Evolutionary conservation across 441 rosid genomes (phyloP), one percentile per base, ranked within the genome.

Genomic region (Manihot esculenta): DNA sequence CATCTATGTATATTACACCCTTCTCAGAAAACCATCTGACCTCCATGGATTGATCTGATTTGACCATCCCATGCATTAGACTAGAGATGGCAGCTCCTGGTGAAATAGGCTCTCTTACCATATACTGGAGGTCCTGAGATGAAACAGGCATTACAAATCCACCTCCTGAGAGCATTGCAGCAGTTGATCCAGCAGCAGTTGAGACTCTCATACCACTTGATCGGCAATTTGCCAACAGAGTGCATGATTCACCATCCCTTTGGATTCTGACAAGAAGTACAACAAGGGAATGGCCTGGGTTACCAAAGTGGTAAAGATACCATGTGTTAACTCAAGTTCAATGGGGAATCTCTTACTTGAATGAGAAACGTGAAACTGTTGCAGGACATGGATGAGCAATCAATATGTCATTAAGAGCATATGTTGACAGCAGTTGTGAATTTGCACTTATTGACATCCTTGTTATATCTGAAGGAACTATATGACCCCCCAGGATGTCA

Each of bases 191-290:
- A 41, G 91, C 90, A 18, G 98, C 93, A 48, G 94, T 88, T 41
- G 96, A 94, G 66, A 90, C 84, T 86, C 97, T 86, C 49, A 94
- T 81, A 74, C 99, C 99, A 68, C 99, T 92, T 38, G 99, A 89
- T 72, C 94, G 86, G 63, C 94, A 83, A 79, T 89, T 86, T 74
- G 85, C 83, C 64, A 87, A 72, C 12, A 78, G 84, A 9, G 82
- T 56, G 74, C 74, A 64, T 41, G 79, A 78, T 77, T 85, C 74
- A 13, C 81, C 72, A 57, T 79, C 81, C 63, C 64, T 83, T 72
- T 80, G 79, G 57, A 89, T 81, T 83, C 99, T 92, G 76, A 38
- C 13, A 72, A 41, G 61, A 66, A 56, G 42, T 62, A 51, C 21
- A 62, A 41, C 41, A 24, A 10, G 65, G 72, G 26, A 65, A 24